A percentile compares a stretch with the other conserved stretches of the same genome.
Conservation (phyloP, 2,329 filamentous ascomycete genomes). For the Trichoderma semiorbis region DNA sequence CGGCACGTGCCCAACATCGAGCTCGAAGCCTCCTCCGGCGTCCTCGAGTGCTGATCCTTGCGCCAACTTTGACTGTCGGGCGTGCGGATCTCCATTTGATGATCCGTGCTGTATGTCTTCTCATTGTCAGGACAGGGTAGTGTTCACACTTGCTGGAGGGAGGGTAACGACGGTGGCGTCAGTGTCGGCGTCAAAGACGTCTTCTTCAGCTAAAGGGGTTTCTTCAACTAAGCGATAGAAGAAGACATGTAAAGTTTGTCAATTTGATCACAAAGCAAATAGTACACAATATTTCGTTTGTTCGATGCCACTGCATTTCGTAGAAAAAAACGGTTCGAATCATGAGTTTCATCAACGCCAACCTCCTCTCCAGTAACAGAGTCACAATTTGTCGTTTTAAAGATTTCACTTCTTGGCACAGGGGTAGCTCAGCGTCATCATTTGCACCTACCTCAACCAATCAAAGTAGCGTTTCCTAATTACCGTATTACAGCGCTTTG, state of each 20-base stretch:
- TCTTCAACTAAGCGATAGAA: background rate
- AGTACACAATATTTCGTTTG: background rate
- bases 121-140: background rate
- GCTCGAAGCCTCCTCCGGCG: background rate
- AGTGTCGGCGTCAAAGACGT: background rate
- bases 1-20: background rate
- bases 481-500: background rate
- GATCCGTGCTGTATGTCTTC: background rate
- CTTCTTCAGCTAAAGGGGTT: background rate
- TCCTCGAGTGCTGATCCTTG: background rate
- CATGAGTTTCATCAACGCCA: background rate
- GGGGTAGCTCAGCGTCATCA: background rate
- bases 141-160: background rate
- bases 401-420: background rate
- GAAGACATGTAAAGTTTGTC: background rate
- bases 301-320: background rate
- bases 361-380: background rate
- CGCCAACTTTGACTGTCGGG: background rate
- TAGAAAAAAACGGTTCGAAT: background rate
- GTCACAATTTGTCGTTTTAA: background rate
- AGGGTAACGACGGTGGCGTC: background rate
- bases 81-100: background rate
- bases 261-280: background rate
- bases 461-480: background rate
- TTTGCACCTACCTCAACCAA: background rate